Evolutionary conservation across 192 early-diverging fungal species (phyloP).

Genomic region (Lobulomyces angularis): DNA sequence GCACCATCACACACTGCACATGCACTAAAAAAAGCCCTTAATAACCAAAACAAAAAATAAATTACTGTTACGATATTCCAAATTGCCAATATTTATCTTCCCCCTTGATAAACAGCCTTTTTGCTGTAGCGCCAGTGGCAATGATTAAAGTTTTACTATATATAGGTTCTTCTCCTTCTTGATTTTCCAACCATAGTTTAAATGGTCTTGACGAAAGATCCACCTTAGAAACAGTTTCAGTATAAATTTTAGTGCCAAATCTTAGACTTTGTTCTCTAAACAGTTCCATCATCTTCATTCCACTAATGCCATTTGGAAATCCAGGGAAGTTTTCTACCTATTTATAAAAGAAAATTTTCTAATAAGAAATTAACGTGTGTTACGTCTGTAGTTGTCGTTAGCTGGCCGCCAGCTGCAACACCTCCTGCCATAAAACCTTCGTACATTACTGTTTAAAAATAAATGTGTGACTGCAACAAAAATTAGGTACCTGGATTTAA

Average conservation of each 20-base stretch:
- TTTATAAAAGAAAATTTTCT: background rate
- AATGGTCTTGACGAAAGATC: constrained; percentile 71
- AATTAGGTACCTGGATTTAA: too few relatives aligned
- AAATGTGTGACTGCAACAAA: too few relatives aligned
- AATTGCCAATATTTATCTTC: constrained; percentile 90
- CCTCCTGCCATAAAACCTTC: constrained; percentile 91
- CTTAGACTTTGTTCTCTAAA: constrained; percentile 70
- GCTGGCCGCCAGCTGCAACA: constrained; percentile 65
- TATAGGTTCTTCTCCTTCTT: constrained; percentile 55
- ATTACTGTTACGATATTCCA: too few relatives aligned
- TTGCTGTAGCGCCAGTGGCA: constrained; percentile 93
- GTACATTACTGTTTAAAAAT: too few relatives aligned
- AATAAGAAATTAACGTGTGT: constrained; percentile 38
- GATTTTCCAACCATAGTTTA: constrained; percentile 75
- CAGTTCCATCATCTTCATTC: constrained; percentile 75
- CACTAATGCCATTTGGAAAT: constrained; percentile 83
- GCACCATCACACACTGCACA: constrained; percentile 97
- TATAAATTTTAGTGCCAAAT: constrained; percentile 77
- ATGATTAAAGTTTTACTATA: constrained; percentile 72
- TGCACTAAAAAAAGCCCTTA: too few relatives aligned
- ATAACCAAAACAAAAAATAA: too few relatives aligned
- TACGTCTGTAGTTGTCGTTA: constrained; percentile 92
- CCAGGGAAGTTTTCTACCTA: constrained; percentile 65
- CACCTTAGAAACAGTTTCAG: constrained; percentile 82
- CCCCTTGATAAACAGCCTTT: constrained; percentile 70